Base-by-base conservation (phyloP, 371 early-diverging fungal genomes). In the Nematocida homosporus region DNA sequence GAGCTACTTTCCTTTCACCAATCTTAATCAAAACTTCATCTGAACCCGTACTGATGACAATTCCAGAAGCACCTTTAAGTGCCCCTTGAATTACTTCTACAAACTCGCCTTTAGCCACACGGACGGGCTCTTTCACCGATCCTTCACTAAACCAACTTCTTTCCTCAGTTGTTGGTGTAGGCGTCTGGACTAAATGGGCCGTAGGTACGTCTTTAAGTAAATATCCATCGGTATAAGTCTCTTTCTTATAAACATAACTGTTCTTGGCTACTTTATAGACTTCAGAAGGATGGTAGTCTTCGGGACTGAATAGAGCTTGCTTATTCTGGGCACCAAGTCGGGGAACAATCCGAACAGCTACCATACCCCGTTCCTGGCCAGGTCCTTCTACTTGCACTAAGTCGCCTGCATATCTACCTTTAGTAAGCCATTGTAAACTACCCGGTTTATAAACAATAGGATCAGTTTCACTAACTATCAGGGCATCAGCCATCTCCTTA, bases 401-500 rank as follows among this genome's bases (percentile, higher is more conserved):
- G 86, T 97, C 98, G 41, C 92, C 93, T 2, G 88, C 87, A 81
- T 94, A 95, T 78, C 89, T 93, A 48, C 98, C 98, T 77, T 91
- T 89, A 76, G 89, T 90, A 61, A 95, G 86, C 59, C 95, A 87
- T 18, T 91, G 93, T 92, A 93, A 95, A 8, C 89, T 86, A 35
- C 90, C 90, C 18, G 87, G 84, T 41, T 89, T 88, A 51, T 92
- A 83, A 4, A 68, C 18, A 4, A 77, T 66, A 20, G 66, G 55
- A 30, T 77, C 77, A 5, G 89, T 88, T 53, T 81, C 88, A 86
- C 72, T 92, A 87, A 56, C 87, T 86, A 69, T 61, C 5, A 97
- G 87, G 16, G 90, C 91, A 63, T 92, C 92, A 2, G 90, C 88
- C 95, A 95, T 95, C 77, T 97, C 94, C 50, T 89, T 87, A 61